These are phyloP conservation scores for Serendipita sp. DNA, from an alignment of 768 basidiomycete species.

Conservation along the genomic window DNA sequence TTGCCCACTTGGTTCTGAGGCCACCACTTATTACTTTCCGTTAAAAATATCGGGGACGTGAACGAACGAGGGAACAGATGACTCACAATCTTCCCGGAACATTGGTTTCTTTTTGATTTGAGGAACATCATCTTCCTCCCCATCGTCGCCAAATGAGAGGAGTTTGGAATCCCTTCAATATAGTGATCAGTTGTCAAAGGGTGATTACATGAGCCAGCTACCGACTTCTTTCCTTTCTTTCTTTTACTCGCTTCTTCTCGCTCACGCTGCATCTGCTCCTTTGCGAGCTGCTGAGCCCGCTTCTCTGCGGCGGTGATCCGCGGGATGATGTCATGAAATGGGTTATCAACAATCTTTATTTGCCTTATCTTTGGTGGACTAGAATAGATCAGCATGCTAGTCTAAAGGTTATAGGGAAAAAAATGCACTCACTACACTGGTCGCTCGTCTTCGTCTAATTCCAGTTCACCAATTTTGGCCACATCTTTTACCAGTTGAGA, in stretches of 20 bases:
- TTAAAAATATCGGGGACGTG: neutral
- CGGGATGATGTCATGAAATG: constrained; percentile 88
- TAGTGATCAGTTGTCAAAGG: constrained; percentile 4
- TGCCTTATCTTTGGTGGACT: constrained; percentile 87
- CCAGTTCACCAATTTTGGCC: constrained; percentile 79
- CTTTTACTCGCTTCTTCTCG: constrained; percentile 58
- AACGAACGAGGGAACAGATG: neutral
- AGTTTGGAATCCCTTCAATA: constrained; percentile 64
- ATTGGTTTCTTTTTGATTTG: constrained; percentile 66
- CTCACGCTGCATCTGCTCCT: constrained; percentile 57
- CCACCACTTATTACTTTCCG: neutral
- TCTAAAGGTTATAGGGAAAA: neutral
- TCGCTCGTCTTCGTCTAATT: constrained; percentile 55
- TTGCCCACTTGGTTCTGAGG: neutral
- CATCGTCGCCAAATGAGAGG: constrained; percentile 75
- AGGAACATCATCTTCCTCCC: constrained; percentile 34
- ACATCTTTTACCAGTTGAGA: constrained; percentile 41
- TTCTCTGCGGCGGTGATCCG: constrained; percentile 93
- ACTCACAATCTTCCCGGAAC: constrained; percentile 68
- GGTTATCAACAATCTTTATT: constrained; percentile 78
- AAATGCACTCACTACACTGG: constrained; percentile 61
- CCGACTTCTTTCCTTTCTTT: constrained; percentile 79
- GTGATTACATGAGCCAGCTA: constrained; percentile 6
- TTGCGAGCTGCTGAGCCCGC: constrained; percentile 65
- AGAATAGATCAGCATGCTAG: neutral